These are phyloP conservation scores for Sugiyamaella valdiviana DNA, from an alignment of 805 yeast genomes.

Conservation along the genomic window DNA sequence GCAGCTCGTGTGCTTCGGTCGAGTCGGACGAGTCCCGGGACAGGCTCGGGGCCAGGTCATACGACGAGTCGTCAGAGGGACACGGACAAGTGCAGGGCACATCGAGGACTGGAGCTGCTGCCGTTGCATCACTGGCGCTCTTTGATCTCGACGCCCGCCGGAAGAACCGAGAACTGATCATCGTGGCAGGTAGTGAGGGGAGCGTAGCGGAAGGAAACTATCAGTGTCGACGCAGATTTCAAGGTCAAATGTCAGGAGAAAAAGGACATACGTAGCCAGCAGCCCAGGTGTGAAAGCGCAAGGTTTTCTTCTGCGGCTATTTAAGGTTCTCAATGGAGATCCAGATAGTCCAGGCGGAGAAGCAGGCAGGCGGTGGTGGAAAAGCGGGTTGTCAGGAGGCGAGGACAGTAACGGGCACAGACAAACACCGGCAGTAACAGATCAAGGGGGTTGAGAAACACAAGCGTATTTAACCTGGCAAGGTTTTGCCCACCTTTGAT, in stretches of 20 bases:
- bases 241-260: too few species aligned
- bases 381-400: not conserved
- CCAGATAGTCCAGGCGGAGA: not conserved
- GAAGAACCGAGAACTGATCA: not conserved
- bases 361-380: too few species aligned
- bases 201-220: not conserved
- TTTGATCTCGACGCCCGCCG: not conserved
- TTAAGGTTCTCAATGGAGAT: not conserved
- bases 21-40: conserved; percentile 4
- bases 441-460: not conserved
- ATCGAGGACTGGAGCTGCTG: not conserved
- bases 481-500: not conserved
- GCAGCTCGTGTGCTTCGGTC: too few species aligned
- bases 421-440: not conserved
- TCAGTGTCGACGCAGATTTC: too few species aligned
- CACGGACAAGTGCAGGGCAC: not conserved
- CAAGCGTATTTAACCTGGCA: not conserved
- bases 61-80: not conserved
- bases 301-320: not conserved
- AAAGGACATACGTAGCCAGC: not conserved
- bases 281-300: not conserved
- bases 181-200: not conserved
- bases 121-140: not conserved
- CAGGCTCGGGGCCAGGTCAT: not conserved
- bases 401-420: too few species aligned